Evolutionary conservation across 805 yeast species (phyloP), one percentile per base, ranked within the genome.

Genomic region (Starmera quercuum): DNA sequence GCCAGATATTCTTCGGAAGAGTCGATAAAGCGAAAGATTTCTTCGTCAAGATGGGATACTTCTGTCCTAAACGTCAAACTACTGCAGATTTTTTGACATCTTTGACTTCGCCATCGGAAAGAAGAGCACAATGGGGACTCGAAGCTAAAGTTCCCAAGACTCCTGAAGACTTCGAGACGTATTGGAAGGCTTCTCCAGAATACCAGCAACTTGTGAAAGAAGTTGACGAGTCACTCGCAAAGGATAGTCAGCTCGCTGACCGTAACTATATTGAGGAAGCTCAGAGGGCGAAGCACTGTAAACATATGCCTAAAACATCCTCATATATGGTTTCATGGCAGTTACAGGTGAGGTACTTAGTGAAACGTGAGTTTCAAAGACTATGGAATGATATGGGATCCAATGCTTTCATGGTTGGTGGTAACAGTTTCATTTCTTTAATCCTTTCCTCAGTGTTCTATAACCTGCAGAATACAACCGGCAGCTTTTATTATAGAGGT

Each of bases 381-480:
- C 56, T 62, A 15, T 60, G 54, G 41, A 75, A 74, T 38, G 73
- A 75, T 50, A 18, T 44, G 61, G 74, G 24, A 54, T 75, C 16
- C 55, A 75, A 33, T 54, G 68, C 18, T 12, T 71, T 19, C 60
- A 63, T 39, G 52, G 63, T 26, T 51, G 66, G 17, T 28, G 65
- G 73, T 32, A 68, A 75, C 42, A 53, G 66, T 10, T 45, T 63
- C 9, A 74, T 76, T 75, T 74, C 76, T 20, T 56, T 78, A 36
- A 55, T 78, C 25, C 52, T 73, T 29, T 64, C 78, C 21, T 76
- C 83, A 2, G 65, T 78, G 43, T 78, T 74, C 45, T 76, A 71
- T 55, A 72, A 75, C 43, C 47, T 73, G 41, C 54, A 51, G 40
- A 32, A 37, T 20, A 51, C 51, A 19, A 69, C 83, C 1, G 54